phyloP scores from a whole-genome alignment of 805 yeast genomes.

The Cyberlindnera euphorbiiphila region DNA sequence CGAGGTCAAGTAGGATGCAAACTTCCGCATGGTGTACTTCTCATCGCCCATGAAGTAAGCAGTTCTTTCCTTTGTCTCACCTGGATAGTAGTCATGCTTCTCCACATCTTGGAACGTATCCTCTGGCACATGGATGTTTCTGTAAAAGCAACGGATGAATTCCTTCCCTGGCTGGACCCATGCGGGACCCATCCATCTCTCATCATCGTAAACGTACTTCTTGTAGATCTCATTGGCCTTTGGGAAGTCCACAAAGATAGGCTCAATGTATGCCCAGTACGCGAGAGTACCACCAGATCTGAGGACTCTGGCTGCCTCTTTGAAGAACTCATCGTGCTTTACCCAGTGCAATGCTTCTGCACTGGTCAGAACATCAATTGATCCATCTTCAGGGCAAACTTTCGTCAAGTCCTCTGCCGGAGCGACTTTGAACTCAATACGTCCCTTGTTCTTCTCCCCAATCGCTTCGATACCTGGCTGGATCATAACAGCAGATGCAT shows the following conservation, averaged over 20 bases:
- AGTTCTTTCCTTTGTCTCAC: conserved; percentile 22
- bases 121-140: conserved; percentile 41
- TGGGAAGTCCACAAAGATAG: conserved; percentile 49
- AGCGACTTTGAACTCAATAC: conserved; percentile 21
- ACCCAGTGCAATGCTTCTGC: conserved; percentile 84
- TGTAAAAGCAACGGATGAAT: conserved; percentile 41
- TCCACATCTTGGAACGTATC: conserved; percentile 41
- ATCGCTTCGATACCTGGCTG: conserved; percentile 32
- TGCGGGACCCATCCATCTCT: conserved; percentile 49
- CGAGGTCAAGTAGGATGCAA: conserved; percentile 51
- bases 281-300: conserved; percentile 61
- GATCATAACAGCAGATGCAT: conserved; percentile 53
- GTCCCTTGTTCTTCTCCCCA: conserved; percentile 16
- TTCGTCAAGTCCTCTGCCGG: conserved; percentile 28
- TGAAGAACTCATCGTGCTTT: conserved; percentile 46
- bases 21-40: conserved; percentile 41
- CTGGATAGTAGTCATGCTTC: conserved; percentile 32
- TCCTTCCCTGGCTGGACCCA: conserved; percentile 68
- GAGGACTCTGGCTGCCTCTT: conserved; percentile 45
- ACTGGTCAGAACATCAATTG: conserved; percentile 55
- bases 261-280: conserved; percentile 72
- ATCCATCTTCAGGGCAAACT: conserved; percentile 23
- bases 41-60: conserved; percentile 37
- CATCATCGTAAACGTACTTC: conserved; percentile 47
- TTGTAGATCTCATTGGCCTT: conserved; percentile 53